Base-by-base conservation (phyloP, 306 rosid genomes). In the Cicer chorassanicum region DNA sequence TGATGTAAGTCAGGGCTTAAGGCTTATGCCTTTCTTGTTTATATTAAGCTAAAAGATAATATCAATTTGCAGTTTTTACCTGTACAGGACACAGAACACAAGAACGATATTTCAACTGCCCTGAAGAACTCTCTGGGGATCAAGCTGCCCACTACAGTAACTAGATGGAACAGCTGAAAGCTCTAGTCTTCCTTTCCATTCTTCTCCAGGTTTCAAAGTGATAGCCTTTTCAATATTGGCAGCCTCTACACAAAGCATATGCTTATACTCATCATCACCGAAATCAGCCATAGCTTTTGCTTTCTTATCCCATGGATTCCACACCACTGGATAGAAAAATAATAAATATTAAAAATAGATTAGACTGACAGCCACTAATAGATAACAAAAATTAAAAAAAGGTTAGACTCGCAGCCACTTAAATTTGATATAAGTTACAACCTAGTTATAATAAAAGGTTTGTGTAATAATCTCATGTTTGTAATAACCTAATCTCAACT, bases 251-350 rank as follows among this genome's bases (percentile, higher is more conserved):
- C 99, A 95, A 11, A 95, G 89, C 99, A 92, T 90, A 73, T 89
- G 77, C 79, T 92, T 95, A 86, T 95, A 95, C 76, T 95, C 99
- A 44, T 95, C 98, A 56, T 95, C 99, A 62, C 98, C 99, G 78
- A 95, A 90, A 88, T 95, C 99, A 80, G 89, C 74, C 88, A 95
- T 85, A 73, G 96, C 86, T 84, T 95, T 95, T 67, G 97, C 97
- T 87, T 90, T 95, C 92, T 95, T 95, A 84, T 95, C 99, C 99
- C 99, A 95, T 50, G 99, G 97, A 84, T 95, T 95, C 99, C 99
- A 95, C 51, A 95, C 99, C 81, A 92, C 99, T 95, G 86, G 65
- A 83, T 43, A 38, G 42, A 70, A 46, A 49, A 70, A 83, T 36
- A 72, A 65, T 48, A 7, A 54, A 63, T 44, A 61, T 14, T 13